phyloP scores from a whole-genome alignment of 225 moss, liverwort and hornwort species.

The Pseudoscleropodium purum region DNA sequence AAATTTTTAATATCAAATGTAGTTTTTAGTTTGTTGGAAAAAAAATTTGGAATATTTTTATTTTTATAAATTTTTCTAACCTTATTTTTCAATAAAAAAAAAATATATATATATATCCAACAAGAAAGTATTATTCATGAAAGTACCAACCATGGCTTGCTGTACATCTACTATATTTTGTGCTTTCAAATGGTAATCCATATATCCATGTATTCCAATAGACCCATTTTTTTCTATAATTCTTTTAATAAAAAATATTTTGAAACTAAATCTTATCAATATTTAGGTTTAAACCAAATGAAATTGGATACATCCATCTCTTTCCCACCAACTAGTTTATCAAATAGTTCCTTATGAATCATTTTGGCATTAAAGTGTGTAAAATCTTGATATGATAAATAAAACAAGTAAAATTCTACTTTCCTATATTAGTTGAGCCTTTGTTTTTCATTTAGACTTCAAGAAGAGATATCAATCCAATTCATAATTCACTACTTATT shows the following conservation, averaged over 20 bases:
- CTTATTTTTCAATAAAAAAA: no score
- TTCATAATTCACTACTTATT: not conserved
- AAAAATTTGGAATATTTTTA: not conserved
- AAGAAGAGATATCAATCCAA: not conserved
- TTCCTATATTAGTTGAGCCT: fast-evolving
- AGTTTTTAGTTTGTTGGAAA: not conserved
- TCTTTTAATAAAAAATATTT: not conserved
- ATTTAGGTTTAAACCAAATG: no score
- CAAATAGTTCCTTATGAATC: fast-evolving
- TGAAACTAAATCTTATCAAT: not conserved
- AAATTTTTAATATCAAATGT: not conserved
- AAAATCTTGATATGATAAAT: not conserved
- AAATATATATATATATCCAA: no score
- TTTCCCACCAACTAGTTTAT: not conserved
- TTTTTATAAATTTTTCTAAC: fast-evolving
- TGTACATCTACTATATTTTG: no score
- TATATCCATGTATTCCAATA: not conserved
- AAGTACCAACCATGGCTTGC: no score
- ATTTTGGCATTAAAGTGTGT: not conserved
- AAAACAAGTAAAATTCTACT: not conserved
- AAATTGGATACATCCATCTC: fast-evolving
- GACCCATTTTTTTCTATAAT: not conserved
- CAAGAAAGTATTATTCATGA: no score
- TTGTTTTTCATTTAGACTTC: no score
- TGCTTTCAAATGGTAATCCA: no score